Evolutionary conservation across 805 yeast species (phyloP), one percentile per base, ranked within the genome.

Genomic region (Sungouiozyma intestinalis): DNA sequence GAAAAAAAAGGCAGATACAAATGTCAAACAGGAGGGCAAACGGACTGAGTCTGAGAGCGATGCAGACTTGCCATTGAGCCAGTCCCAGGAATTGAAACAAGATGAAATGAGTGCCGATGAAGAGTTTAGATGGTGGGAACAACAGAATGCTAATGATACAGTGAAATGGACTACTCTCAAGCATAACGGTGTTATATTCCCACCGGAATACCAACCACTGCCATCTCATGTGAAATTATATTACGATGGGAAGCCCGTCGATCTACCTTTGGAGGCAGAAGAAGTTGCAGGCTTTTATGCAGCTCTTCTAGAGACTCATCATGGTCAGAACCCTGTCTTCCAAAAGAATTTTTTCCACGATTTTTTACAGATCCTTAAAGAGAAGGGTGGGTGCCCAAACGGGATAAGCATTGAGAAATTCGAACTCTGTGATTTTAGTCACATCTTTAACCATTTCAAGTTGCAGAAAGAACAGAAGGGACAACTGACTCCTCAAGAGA

Each of bases 281-380:
- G 97, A 90, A 62, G 96, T 90, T 31, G 97, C 97, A 0, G 97
- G 96, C 0, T 90, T 87, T 56, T 90, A 73, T 61, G 97, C 82
- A 8, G 95, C 95, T 4, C 72, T 90, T 76, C 48, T 88, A 36
- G 87, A 85, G 49, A 73, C 87, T 1, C 96, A 90, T 49, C 96
- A 90, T 63, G 92, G 87, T 11, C 73, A 79, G 47, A 90, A 87
- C 55, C 87, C 94, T 0, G 78, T 76, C 0, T 90, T 90, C 61
- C 94, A 81, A 49, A 76, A 78, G 55, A 90, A 90, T 61, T 90
- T 90, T 66, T 90, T 90, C 53, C 58, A 69, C 9, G 97, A 90
- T 62, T 88, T 88, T 56, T 46, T 66, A 34, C 62, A 70, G 43
- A 92, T 88, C 0, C 57, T 90, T 45, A 63, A 77, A 44, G 87